Base-by-base conservation (phyloP, 2,329 filamentous ascomycete species). In the Lachnellula cervina region DNA sequence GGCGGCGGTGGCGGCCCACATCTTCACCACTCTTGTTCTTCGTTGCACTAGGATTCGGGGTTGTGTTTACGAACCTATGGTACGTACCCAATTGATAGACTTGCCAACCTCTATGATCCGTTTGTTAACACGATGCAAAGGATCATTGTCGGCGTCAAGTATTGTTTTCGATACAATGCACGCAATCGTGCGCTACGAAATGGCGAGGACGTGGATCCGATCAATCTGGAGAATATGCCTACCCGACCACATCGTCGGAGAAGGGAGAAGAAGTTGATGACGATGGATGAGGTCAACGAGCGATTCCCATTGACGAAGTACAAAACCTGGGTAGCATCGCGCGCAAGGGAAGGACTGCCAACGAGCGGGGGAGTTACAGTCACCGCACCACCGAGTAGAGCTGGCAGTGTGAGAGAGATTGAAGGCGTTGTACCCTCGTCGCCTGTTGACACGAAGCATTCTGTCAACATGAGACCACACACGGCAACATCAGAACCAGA, bases 61-160 rank as follows among this genome's bases (percentile, higher is more conserved):
- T 99, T 19, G 94, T 99, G 45, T 99, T 99, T 69, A 99, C 94
- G 50, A 99, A 99, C 73, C 77, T 99, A 73, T 99, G 94, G 94
- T 97, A 80, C 77, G 88, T 72, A n/a, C 37, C 17, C 16, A 64
- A 14, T 25, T 54, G 23, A 48, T 42, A 25, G 37, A 43, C 32
- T 13, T 5, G 35, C 21, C 28, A 49, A 38, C 38, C n/a, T 28
- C 25, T 34, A 45, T 59, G 17, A 19, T 19, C 21, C 25, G 11
- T 17, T 4, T 47, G 47, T 64, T 72, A 64, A 71, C 62, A 56
- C 54, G 16, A 52, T 38, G 13, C 43, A 52, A 67, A 99, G 94
- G 94, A 99, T 99, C 68, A 99, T 99, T 66, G 94, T 99, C 59
- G 94, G 94, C 64, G 94, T 99, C 59, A 99, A 99, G 76, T 99